A percentile compares a stretch with the other conserved stretches of the same genome.
These are phyloP conservation scores for Dittrichia graveolens DNA, from an alignment of 129 eudicot species.

Conservation along the genomic window DNA sequence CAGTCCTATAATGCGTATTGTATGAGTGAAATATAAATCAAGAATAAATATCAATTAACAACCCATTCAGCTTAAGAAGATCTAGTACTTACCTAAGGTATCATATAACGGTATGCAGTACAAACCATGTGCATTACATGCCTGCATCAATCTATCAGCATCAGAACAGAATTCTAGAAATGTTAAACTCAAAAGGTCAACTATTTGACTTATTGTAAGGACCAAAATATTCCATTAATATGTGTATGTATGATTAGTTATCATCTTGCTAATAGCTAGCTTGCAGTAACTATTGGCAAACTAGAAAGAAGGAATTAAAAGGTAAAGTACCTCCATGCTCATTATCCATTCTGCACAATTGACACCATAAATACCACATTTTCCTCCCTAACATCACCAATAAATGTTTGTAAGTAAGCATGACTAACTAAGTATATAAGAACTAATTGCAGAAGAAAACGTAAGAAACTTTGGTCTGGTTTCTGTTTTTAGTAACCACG, in stretches of 20 bases:
- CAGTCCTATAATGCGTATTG: conserved; percentile 8
- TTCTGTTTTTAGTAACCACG: too few species aligned
- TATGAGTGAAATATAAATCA: too few species aligned
- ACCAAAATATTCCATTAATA: too few species aligned
- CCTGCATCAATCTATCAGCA: conserved; percentile 54
- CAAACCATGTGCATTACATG: conserved; percentile 95
- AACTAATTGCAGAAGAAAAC: not conserved
- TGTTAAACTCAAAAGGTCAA: not conserved
- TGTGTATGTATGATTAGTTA: not conserved
- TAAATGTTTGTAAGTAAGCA: conserved; percentile 19
- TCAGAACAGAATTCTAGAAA: conserved; percentile 31
- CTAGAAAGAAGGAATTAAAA: not conserved
- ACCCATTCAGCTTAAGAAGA: not conserved
- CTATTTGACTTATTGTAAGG: too few species aligned
- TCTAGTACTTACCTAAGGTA: conserved; percentile 61
- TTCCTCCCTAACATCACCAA: conserved; percentile 65
- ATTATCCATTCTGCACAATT: conserved; percentile 87
- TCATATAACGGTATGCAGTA: conserved; percentile 91
- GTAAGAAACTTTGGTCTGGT: too few species aligned
- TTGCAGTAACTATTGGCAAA: not conserved
- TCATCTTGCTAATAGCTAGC: conserved; percentile 15
- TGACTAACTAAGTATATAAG: conserved; percentile 14
- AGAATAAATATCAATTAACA: too few species aligned
- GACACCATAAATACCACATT: conserved; percentile 90
- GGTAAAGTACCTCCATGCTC: conserved; percentile 81